phyloP scores from a whole-genome alignment of 768 basidiomycete species.

The Xanthoconium purpureum region DNA sequence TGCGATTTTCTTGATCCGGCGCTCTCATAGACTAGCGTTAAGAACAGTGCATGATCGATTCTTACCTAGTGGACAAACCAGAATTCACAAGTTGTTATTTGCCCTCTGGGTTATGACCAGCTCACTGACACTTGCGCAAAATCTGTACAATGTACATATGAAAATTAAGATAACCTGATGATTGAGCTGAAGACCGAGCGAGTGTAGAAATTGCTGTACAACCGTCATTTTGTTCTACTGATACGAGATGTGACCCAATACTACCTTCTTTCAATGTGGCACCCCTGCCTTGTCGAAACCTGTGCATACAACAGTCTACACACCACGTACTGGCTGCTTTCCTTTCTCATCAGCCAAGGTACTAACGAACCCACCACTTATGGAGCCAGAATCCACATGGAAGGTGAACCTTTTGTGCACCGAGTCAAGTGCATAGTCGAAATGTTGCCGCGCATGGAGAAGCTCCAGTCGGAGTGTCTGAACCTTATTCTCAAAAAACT shows the following conservation, averaged over 20 bases:
- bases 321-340: no score
- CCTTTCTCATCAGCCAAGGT: no score
- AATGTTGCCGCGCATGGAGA: no score
- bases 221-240: background rate
- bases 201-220: background rate
- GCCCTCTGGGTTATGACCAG: conserved; percentile 72
- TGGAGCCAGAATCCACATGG: no score
- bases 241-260: background rate
- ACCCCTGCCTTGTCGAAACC: background rate
- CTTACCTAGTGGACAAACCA: background rate
- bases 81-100: background rate
- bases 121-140: conserved; percentile 56
- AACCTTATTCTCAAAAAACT: no score
- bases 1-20: conserved; percentile 93
- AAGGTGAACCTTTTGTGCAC: no score
- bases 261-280: background rate
- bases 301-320: no score
- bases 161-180: conserved; percentile 56
- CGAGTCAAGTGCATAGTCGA: no score
- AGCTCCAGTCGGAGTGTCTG: no score
- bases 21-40: conserved; percentile 91
- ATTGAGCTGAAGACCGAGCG: no score
- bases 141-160: conserved; percentile 82
- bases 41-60: conserved; percentile 65
- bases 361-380: no score